Base-by-base conservation (phyloP, 805 yeast species). In the Yamadazyma ubonensis region DNA sequence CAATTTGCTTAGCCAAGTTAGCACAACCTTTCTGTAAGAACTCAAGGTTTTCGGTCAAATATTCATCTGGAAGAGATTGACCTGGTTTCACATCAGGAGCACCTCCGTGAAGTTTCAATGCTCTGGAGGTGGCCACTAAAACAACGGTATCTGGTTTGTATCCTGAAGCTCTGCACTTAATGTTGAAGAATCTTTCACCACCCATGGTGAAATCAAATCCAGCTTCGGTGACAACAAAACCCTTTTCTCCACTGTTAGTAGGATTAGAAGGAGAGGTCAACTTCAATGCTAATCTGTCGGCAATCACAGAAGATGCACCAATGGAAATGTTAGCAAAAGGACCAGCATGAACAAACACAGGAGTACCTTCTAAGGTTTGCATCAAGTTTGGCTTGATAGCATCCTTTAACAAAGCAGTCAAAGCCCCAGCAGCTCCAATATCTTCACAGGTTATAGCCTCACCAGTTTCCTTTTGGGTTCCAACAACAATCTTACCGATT, bases 151-250 rank as follows among this genome's bases (percentile, higher is more conserved):
- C 95, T 27, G 98, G 98, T 28, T 73, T 67, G 43, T 86, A 73
- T 4, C 96, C 96, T 28, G 95, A 84, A 14, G 95, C 76, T 61
- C 98, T 82, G 65, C 97, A 89, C 71, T 91, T 91, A 64, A 91
- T 91, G 71, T 91, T 88, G 67, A 91, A 78, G 70, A 91, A 91
- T 57, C 98, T 78, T 72, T 91, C 99, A 53, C 98, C 98, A 50
- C 99, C 99, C 98, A 91, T 91, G 35, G 97, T 91, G 73, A 93
- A 91, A 66, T 91, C 98, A 68, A 91, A 91, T 38, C 99, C 99
- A 28, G 98, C 97, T 65, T 91, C 99, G 36, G 99, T 91, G 45
- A 91, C 87, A 40, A 89, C 98, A 59, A 78, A 91, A 50, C 98
- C 98, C 45, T 72, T 70, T 41, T 52, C 44, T 39, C 79, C 75